Evolutionary conservation across 345 rosid genomes (phyloP), one percentile per base, ranked within the genome.

Genomic region (Lumnitzera racemosa): DNA sequence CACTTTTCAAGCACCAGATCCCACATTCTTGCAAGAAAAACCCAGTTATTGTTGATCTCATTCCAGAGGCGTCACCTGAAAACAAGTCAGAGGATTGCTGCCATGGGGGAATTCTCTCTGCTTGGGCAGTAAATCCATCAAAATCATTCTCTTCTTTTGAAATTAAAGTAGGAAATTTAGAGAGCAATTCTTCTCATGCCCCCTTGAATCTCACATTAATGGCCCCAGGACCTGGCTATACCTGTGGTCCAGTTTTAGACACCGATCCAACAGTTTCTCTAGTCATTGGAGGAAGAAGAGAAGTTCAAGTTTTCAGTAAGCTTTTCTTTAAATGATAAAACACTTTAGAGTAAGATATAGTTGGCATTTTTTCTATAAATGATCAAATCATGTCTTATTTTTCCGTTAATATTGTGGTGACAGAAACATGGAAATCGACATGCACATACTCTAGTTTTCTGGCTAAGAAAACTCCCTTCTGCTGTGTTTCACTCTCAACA

Each of bases 381-480:
- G 46, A 54, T 46, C 24, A 55, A 14, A 15, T 52, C 24, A 31
- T 62, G 27, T 4, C 36, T 2, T 41, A 15, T 43, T 23, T 10
- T 48, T 54, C 25, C 49, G 11, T 53, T 20, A 51, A 46, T 55
- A 52, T 55, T 61, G 51, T 36, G 43, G 7, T 36, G 7, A 36
- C 73, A 85, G 91, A 66, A 73, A 81, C 91, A 47, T 83, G 83
- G 88, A 83, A 86, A 74, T 81, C 88, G 54, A 66, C 73, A 27
- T 83, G 91, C 72, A 77, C 80, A 11, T 79, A 76, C 69, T 81
- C 83, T 10, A 72, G 68, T 60, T 81, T 83, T 54, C 11, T 81
- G 56, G 91, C 85, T 0, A 79, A 74, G 56, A 71, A 67, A 69
- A 57, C 65, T 55, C 88, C 79, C 0, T 24, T 49, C 47, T 83